Evolutionary conservation across 768 basidiomycete species (phyloP), one percentile per base, ranked within the genome.

Genomic region (Cyathus striatus): DNA sequence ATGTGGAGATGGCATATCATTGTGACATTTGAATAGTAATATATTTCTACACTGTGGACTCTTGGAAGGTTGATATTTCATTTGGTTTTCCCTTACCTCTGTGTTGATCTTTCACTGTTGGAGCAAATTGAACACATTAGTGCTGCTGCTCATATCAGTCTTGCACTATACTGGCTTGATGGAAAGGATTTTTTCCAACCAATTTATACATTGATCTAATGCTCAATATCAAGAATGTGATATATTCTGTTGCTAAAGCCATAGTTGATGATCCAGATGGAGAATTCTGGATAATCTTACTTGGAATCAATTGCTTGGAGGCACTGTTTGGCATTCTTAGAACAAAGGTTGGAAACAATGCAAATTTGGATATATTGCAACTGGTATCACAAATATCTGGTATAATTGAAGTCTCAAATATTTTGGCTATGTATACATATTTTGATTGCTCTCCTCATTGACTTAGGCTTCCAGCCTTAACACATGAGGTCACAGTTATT

Each of bases 261-360:
- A 66, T 69, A 34, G 45, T 60, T 3, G 57, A 68, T 37, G 39
- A 58, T 40, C 62, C 63, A 0, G 43, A 60, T 35, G 50, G 53
- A 0, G 21, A 52, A 27, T 68, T 71, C 42, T 69, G 46, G 39
- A 24, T 69, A 2, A 62, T 65, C 6, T 53, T 68, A 0, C 45
- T 70, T 2, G 68, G 69, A n/a, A 72, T 66, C 0, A 62, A 72
- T 45, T 53, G 61, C 0, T 53, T 68, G 2, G 64, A 71, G 43
- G 49, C 46, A 6, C 40, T 64, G 0, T 70, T 66, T 47, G 65
- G 68, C 1, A 53, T 65, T 17, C 45, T 66, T 9, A 46, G 60
- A 0, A 67, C 65, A 3, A 62, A 62, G 52, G 46, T 66, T 38
- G 63, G 66, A 0, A 65, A 59, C 24, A 62, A 69, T 27, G 36